Conservation (phyloP, 257 asterid genomes). For the Gentiana macrophylla region DNA sequence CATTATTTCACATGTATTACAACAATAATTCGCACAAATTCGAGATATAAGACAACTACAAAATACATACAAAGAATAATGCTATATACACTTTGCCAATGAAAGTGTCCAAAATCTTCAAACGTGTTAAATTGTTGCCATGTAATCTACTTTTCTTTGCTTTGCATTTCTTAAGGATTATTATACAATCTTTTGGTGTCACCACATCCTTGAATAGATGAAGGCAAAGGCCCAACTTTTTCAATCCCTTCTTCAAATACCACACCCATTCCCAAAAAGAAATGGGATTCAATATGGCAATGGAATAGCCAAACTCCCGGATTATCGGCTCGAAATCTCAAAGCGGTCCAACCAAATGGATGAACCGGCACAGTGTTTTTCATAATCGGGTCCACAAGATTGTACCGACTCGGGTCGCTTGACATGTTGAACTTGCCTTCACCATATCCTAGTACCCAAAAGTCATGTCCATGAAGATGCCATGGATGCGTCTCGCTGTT, state of each 20-base stretch:
- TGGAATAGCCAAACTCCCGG: conserved; percentile 97
- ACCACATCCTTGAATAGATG: conserved; percentile 87
- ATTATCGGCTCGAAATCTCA: conserved; percentile 76
- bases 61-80: too few species aligned
- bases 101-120: too few species aligned
- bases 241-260: conserved; percentile 81
- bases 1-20: too few species aligned
- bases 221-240: conserved; percentile 55
- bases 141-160: too few species aligned
- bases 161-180: too few species aligned
- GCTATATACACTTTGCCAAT: too few species aligned
- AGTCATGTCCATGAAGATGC: conserved; percentile 96
- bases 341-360: conserved; percentile 88
- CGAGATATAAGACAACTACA: too few species aligned
- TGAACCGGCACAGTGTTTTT: conserved; percentile 80
- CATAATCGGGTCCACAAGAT: conserved; percentile 73
- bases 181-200: conserved; percentile 25
- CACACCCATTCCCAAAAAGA: conserved; percentile 89
- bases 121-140: too few species aligned
- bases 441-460: conserved; percentile 87
- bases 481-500: conserved; percentile 96
- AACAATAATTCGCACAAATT: too few species aligned
- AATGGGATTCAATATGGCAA: conserved; percentile 94
- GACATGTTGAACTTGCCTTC: conserved; percentile 45
- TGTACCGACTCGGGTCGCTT: conserved; percentile 41